A percentile compares a stretch with the other conserved stretches of the same genome.
Evolutionary conservation across 345 rosid genomes (phyloP).

Genomic region (Salix udensis): DNA sequence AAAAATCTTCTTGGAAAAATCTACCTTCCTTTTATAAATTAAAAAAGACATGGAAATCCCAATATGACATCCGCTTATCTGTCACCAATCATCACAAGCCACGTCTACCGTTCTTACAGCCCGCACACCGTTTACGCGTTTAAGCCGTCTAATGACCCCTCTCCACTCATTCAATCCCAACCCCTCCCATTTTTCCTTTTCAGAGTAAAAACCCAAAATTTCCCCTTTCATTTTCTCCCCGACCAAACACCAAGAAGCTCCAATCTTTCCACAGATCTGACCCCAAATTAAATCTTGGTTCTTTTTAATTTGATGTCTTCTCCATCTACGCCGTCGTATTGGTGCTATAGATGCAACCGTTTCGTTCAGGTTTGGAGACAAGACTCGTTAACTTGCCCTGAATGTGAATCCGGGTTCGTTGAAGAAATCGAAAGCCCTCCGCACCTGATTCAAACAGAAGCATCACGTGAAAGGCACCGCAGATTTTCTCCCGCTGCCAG

Average conservation of each 20-base stretch:
- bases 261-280: neutral
- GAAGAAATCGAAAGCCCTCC: constrained; percentile 53
- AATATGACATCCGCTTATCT: neutral
- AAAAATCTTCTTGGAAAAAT: neutral
- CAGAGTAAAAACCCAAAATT: neutral
- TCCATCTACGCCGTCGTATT: constrained; percentile 48
- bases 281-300: too few relatives aligned
- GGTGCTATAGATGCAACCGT: constrained; percentile 86
- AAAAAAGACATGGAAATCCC: neutral
- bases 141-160: constrained; percentile 20
- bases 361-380: constrained; percentile 51
- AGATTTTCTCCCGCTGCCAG: constrained; percentile 24
- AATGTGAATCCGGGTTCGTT: constrained; percentile 75
- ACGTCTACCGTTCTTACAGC: constrained; percentile 30
- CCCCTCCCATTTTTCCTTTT: neutral
- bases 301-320: constrained; percentile 57
- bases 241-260: neutral
- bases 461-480: constrained; percentile 11
- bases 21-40: neutral
- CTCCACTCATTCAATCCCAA: neutral
- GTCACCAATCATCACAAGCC: constrained; percentile 1
- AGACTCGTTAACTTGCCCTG: constrained; percentile 57
- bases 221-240: neutral
- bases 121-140: constrained; percentile 32
- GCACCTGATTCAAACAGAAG: constrained; percentile 20